Evolutionary conservation across 2,329 filamentous ascomycete genomes (phyloP), one percentile per base, ranked within the genome.

Genomic region (Botryotinia convoluta): DNA sequence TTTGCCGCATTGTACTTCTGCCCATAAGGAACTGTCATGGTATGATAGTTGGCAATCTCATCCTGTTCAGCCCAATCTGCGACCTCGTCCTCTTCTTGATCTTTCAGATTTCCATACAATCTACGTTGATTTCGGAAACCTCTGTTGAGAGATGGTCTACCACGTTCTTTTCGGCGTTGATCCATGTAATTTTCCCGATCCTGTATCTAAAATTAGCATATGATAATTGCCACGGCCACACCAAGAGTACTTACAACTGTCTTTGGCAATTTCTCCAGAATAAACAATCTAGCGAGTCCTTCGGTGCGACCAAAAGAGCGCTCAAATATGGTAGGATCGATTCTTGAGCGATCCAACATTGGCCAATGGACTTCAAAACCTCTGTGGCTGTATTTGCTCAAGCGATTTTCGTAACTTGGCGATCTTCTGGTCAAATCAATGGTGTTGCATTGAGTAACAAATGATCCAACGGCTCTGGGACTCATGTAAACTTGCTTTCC

Each of bases 291-390:
- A 39, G 94, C 93, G 32, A 97, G 87, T 2, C 94, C 94, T 37
- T 93, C 85, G 0, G 92, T 94, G 57, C 92, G 86, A 68, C 86
- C 86, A 78, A 97, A 97, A 73, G 90, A 93, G 67, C 94, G 86
- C 82, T 97, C 94, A 75, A 93, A 97, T 67, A 97, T 94, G 35
- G 93, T 97, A 8, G 94, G 94, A 77, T 97, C 93, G 71, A 97
- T 84, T 18, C 88, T 87, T n/a, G 88, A 88, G 29, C 93, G 89
- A 75, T 96, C 91, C 22, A 97, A 85, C 16, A 89, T 85, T 1
- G 91, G 87, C 90, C 93, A 97, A 80, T 92, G 92, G 0, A 95
- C 89, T 81, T 97, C 94, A 76, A 97, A 97, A 26, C 93, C 93
- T 61, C 93, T 86, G 79, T 92, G 92, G 22, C 92, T 92, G 81